These are phyloP conservation scores for Acanthamoeba lenticulata DNA, from an alignment of 208 protist species.

Conservation along the genomic window DNA sequence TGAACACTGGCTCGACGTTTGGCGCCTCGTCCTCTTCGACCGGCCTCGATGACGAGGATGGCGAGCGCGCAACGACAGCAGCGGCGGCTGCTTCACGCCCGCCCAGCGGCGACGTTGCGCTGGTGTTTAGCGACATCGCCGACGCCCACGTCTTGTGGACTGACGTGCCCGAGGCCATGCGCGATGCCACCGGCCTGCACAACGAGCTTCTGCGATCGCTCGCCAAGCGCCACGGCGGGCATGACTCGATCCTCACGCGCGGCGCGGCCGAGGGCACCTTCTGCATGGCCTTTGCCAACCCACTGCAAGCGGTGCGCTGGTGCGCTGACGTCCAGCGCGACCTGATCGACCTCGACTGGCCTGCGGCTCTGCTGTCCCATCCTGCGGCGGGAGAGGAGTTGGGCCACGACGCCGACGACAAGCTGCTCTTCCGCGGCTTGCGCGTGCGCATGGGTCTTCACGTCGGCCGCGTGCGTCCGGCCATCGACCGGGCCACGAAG, in stretches of 20 bases:
- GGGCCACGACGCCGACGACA: background rate
- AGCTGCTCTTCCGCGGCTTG: background rate
- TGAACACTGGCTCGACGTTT: background rate
- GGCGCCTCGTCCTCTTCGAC: background rate
- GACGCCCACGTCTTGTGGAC: constrained; percentile 12
- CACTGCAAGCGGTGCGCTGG: background rate
- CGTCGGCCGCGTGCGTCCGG: background rate
- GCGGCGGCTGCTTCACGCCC: background rate
- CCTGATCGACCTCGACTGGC: constrained; percentile 23
- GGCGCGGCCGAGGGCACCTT: background rate
- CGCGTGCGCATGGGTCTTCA: constrained; percentile 10
- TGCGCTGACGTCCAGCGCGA: background rate
- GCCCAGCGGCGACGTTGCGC: constrained; percentile 31
- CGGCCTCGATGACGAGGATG: background rate
- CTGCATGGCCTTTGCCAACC: constrained; percentile 36
- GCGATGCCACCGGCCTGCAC: constrained; percentile 27
- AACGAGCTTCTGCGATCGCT: constrained; percentile 20
- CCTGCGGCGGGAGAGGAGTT: background rate
- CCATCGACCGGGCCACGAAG: background rate
- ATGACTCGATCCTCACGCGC: background rate
- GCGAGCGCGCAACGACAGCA: background rate
- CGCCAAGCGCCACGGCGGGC: background rate
- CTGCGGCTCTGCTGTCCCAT: background rate
- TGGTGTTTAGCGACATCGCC: constrained; percentile 52
- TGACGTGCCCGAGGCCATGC: constrained; percentile 47